Conservation (phyloP, 2,329 filamentous ascomycete genomes). For the Stagonosporopsis rhizophila region DNA sequence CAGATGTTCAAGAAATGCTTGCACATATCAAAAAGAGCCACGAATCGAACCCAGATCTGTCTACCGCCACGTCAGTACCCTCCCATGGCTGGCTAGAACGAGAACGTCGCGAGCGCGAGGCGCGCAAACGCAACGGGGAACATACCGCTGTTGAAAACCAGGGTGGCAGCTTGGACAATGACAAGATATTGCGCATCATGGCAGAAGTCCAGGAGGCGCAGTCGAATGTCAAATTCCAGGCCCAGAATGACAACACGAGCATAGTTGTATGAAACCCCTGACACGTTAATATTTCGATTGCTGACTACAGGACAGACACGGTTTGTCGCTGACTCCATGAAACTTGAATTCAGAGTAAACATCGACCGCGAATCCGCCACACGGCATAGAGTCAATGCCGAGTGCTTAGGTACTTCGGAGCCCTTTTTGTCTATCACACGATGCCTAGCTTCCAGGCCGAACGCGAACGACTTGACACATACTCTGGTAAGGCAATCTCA, state of each 20-base stretch:
- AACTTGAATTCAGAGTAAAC: constrained; percentile 37
- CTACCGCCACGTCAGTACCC: constrained; percentile 41
- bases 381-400: constrained; percentile 35
- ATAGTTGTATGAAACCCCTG: constrained; percentile 31
- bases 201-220: constrained; percentile 34
- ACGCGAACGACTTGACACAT: constrained; percentile 40
- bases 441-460: constrained; percentile 44
- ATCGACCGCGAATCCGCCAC: constrained; percentile 38
- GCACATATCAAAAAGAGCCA: constrained; percentile 47
- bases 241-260: constrained; percentile 30
- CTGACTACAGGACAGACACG: constrained; percentile 28
- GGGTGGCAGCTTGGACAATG: constrained; percentile 21
- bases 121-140: constrained; percentile 17
- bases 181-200: constrained; percentile 33
- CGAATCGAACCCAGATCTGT: constrained; percentile 47
- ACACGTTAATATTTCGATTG: neutral
- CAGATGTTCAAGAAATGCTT: constrained; percentile 47
- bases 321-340: constrained; percentile 34
- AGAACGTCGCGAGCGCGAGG: constrained; percentile 31
- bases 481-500: constrained; percentile 39
- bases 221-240: constrained; percentile 39
- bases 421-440: constrained; percentile 41
- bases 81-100: constrained; percentile 51
- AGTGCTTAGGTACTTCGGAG: constrained; percentile 41
- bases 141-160: constrained; percentile 10